Conservation (phyloP, 192 early-diverging fungal species). For the Coemansia sp. region DNA sequence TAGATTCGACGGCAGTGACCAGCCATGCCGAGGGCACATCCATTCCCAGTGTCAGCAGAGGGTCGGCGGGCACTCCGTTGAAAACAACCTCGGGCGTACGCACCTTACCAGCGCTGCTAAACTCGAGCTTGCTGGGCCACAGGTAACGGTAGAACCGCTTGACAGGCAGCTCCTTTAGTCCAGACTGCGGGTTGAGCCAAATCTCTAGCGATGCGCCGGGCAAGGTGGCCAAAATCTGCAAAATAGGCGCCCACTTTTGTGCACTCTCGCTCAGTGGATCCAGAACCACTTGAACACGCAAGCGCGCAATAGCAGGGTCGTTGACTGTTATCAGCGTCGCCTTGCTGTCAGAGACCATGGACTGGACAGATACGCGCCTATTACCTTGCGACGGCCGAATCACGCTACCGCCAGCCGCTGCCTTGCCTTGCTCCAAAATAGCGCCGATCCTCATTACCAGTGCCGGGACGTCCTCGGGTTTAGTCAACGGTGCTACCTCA, state of each 20-base stretch:
- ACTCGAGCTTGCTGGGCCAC: conserved; percentile 62
- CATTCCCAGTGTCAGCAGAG: conserved; percentile 84
- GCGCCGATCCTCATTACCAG: conserved; percentile 25
- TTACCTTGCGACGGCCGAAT: conserved; percentile 17
- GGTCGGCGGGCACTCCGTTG: conserved; percentile 69
- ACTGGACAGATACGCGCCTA: conserved; percentile 17
- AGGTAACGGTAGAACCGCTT: conserved; percentile 92
- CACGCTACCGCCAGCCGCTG: conserved; percentile 19
- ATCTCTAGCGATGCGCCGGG: conserved; percentile 69
- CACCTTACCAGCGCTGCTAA: conserved; percentile 57
- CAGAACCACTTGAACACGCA: conserved; percentile 60
- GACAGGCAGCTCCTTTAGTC: conserved; percentile 69
- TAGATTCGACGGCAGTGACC: conserved; percentile 75
- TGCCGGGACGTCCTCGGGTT: background rate
- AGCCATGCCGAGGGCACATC: conserved; percentile 91
- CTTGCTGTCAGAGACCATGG: conserved; percentile 10
- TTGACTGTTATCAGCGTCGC: conserved; percentile 12
- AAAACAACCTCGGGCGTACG: conserved; percentile 67
- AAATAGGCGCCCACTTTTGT: conserved; percentile 75
- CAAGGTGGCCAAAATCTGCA: conserved; percentile 67
- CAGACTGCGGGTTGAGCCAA: conserved; percentile 62
- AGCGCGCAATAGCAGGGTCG: conserved; percentile 19
- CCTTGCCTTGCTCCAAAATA: conserved; percentile 28
- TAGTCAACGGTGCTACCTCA: conserved; percentile 1
- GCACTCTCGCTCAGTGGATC: conserved; percentile 80